A percentile compares a stretch with the other conserved stretches of the same genome.
Evolutionary conservation across 225 moss, liverwort and hornwort species (phyloP).

Genomic region (Thuidium tamariscinum): DNA sequence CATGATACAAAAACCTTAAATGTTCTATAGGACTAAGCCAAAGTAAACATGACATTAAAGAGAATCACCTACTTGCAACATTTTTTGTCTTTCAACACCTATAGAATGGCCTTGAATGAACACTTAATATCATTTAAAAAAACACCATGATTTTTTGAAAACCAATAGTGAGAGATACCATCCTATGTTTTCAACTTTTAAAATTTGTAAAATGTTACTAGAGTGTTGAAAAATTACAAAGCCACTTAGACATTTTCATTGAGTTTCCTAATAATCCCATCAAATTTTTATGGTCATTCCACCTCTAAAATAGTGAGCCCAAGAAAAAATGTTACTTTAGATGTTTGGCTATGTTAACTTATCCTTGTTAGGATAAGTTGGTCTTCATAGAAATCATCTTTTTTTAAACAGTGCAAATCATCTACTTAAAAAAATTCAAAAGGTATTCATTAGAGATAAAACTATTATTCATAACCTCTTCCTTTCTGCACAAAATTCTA

Average conservation of each 20-base stretch:
- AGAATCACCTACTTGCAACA: background rate
- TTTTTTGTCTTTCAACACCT: background rate
- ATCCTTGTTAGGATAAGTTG: too few relatives aligned
- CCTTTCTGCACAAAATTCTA: too few relatives aligned
- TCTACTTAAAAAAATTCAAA: too few relatives aligned
- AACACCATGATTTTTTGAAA: background rate
- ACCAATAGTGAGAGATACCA: background rate
- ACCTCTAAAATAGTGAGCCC: too few relatives aligned
- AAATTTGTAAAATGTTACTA: background rate
- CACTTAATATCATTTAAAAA: background rate
- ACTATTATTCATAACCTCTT: too few relatives aligned
- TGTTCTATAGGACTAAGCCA: accelerated
- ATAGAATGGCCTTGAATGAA: background rate
- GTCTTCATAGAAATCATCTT: too few relatives aligned
- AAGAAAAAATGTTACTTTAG: too few relatives aligned
- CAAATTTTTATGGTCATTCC: too few relatives aligned
- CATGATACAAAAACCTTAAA: background rate
- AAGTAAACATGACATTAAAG: background rate
- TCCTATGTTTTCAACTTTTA: background rate
- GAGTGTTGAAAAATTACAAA: accelerated
- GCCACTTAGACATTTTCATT: background rate
- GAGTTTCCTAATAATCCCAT: background rate
- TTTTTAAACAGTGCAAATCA: too few relatives aligned
- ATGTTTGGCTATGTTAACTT: too few relatives aligned
- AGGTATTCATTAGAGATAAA: too few relatives aligned